Evolutionary conservation across 345 rosid genomes (phyloP).

Genomic region (Clausena lansium): DNA sequence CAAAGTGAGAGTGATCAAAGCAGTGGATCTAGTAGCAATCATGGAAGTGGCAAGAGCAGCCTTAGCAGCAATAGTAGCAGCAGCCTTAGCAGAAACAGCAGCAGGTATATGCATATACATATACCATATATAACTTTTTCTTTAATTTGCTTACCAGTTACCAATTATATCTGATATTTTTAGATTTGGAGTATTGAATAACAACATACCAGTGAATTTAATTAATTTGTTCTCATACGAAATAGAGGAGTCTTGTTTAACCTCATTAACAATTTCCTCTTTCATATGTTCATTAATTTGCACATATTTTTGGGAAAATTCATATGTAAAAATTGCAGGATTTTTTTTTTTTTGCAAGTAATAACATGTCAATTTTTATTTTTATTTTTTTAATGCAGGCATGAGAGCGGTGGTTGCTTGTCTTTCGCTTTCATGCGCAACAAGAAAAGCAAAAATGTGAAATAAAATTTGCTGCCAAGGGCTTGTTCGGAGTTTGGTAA

Average conservation of each 20-base stretch:
- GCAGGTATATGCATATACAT: constrained; percentile 29
- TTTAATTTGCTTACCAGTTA: not conserved
- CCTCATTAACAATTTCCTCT: not conserved
- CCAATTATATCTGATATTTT: too few relatives aligned
- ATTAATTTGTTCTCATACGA: not conserved
- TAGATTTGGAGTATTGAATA: too few relatives aligned
- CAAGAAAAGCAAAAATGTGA: constrained; percentile 19
- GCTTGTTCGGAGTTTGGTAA: not conserved
- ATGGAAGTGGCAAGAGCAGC: constrained; percentile 49
- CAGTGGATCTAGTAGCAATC: constrained; percentile 30
- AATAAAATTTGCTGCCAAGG: not conserved
- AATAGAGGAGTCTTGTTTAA: not conserved
- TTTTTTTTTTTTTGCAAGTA: not conserved
- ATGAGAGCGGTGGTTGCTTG: constrained; percentile 45
- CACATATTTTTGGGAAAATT: not conserved
- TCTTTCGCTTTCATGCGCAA: constrained; percentile 29
- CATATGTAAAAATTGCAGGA: not conserved
- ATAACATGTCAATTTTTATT: not conserved
- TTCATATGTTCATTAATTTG: accelerated
- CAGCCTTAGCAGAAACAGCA: constrained; percentile 33
- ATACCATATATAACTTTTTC: not conserved
- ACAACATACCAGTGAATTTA: too few relatives aligned
- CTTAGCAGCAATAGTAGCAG: constrained; percentile 42
- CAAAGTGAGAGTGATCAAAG: constrained; percentile 38
- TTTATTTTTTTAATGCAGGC: constrained; percentile 33